Evolutionary conservation across 345 rosid species (phyloP), one percentile per base, ranked within the genome.

Genomic region (Schrenkiella parvula): DNA sequence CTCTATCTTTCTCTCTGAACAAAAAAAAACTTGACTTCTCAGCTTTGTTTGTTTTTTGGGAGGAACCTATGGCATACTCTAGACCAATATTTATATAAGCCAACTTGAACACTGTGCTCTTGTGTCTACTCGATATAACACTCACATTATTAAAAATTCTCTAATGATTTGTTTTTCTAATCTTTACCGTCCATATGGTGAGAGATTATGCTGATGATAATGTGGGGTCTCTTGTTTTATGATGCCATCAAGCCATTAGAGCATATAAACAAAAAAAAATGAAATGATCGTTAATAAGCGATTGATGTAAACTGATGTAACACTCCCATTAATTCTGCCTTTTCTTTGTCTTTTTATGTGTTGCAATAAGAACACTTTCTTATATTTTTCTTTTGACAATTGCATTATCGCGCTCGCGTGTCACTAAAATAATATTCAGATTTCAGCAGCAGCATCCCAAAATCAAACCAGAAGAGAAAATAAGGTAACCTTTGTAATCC

Each of bases 181-280:
- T 83, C 84, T 53, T 62, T 82, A 75, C 86, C 84, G 68, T 83
- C 83, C 86, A 79, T 71, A 55, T 85, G 82, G 83, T 66, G 78
- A 76, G 71, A 82, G 83, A 76, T 76, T 70, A 76, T 70, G 75
- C 75, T 76, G 47, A 28, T 76, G 80, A 76, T 76, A 76, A 76
- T 70, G 80, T 76, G 80, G 80, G 80, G 71, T 55, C 79, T 69
- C 0, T 29, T 69, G 15, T 69, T 70, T 54, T 76, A 19, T 84
- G 87, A 89, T 75, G 87, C 82, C 88, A 70, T 76, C 80, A 76
- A 90, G 72, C 92, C 97, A 86, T 75, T 87, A 78, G 13, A 61
- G 57, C 35, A 52, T 72, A 53, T 35, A 14, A 75, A 78, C 74
- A 81, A 70, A 78, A 18, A 1, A 50, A 28, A 38, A 11, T 28